A percentile compares a stretch with the other conserved stretches of the same genome.
These are phyloP conservation scores for Pestalotiopsis sp. DNA, from an alignment of 2,329 filamentous ascomycete species.

Conservation along the genomic window DNA sequence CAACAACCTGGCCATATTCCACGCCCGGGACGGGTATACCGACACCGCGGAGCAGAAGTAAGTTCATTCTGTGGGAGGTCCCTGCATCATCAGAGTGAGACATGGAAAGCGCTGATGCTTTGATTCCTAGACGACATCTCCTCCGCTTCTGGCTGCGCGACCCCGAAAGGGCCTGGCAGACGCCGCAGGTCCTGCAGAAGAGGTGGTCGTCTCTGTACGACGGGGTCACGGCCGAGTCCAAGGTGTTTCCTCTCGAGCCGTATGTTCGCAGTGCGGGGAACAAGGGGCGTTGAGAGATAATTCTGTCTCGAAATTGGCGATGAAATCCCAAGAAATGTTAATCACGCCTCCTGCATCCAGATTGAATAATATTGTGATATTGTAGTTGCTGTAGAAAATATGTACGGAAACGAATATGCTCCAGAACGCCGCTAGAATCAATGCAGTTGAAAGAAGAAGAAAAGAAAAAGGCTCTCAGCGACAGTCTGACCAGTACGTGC, in stretches of 20 bases:
- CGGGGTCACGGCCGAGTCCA: constrained; percentile 49
- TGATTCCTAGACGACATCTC: constrained; percentile 42
- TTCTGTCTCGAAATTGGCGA: no score
- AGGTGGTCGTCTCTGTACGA: constrained; percentile 57
- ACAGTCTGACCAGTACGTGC: not conserved
- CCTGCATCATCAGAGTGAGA: constrained; percentile 13
- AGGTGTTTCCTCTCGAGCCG: constrained; percentile 61
- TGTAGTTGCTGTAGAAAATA: not conserved
- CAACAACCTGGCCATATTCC: constrained; percentile 57
- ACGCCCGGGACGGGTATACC: constrained; percentile 51
- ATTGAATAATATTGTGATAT: no score
- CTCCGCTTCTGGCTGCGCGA: constrained; percentile 53
- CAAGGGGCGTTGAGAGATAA: constrained; percentile 22
- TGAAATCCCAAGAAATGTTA: no score
- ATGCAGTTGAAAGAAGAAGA: not conserved
- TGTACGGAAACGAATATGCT: not conserved
- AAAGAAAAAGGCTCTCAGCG: not conserved
- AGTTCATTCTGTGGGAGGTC: constrained; percentile 22
- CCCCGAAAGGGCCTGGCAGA: constrained; percentile 49
- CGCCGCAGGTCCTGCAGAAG: constrained; percentile 41
- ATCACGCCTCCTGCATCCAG: no score
- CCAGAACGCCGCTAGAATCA: not conserved
- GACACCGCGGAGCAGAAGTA: constrained; percentile 46
- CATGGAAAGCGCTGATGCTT: constrained; percentile 12
- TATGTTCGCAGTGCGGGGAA: constrained; percentile 42